Evolutionary conservation across 1,284 basidiomycete species (phyloP), one percentile per base, ranked within the genome.

Genomic region (Tilletia horrida): DNA sequence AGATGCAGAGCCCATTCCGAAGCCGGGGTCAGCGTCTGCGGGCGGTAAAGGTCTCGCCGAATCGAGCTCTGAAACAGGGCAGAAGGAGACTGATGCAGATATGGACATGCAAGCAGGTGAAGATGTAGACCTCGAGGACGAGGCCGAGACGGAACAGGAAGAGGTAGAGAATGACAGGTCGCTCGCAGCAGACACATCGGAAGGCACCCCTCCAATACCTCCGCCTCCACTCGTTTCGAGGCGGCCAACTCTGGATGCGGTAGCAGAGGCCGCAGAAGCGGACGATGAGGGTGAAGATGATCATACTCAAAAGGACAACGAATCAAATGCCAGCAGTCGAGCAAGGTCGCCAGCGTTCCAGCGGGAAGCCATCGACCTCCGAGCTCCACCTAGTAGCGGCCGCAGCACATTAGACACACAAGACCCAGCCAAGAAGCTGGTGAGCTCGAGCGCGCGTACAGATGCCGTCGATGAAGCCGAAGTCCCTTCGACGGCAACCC

Each of bases 241-340:
- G 9, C 23, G 55, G 21, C 55, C 55, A 14, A 59, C 55, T 3
- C 55, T 59, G 16, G 55, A 59, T 29, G 55, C 55, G 18, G 55
- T 59, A n/a, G 31, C 55, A 9, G 55, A 59, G 31, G 29, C 31
- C 14, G 55, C 55, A 16, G 55, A 59, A 21, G 55, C 31, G 9
- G 55, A 59, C 18, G 55, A 31, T 40, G 55, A 59, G 14, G 55
- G 23, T 23, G 11, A 27, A 6, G 27, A 27, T 21, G 50, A 52
- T 27, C 23, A 52, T 11, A 52, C 50, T 31, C 50, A 52, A 3
- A 52, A 52, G 21, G 50, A 21, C 3, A 52, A 52, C 23, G 50
- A 52, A 40, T 40, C 35, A 11, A 40, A 6, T 11, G 11, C 35
- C 6, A 40, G 35, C 35, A 40, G 35, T 40, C 35, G 35, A 4